Evolutionary conservation across 345 rosid species (phyloP), one percentile per base, ranked within the genome.

Genomic region (Brassica nigra): DNA sequence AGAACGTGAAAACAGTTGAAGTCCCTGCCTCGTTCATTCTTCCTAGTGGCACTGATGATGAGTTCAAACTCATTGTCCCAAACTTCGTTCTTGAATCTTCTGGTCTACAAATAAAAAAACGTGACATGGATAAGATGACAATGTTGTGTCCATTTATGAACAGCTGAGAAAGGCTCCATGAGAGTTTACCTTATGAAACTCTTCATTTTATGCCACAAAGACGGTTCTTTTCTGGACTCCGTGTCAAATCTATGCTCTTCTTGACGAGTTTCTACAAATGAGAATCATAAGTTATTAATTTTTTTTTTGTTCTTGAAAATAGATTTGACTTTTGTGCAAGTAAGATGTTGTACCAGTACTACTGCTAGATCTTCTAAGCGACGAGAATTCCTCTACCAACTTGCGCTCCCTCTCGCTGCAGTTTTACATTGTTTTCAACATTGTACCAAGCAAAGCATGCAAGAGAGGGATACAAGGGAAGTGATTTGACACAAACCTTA

Each of bases 311-410:
- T 8, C 0, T 0, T 27, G 4, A 36, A 47, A 75, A 23, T 31
- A 30, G 15, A 37, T 28, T 70, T 1, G 8, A 58, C 44, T 57
- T 18, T 4, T 2, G 16, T 15, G 62, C 62, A 18, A 57, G 29
- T 57, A 18, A 62, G 39, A n/a, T 0, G 11, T 20, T 33, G 73
- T 81, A 81, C 83, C 83, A 33, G 77, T 79, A 80, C 81, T 82
- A 80, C 84, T 82, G 73, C 82, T 78, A 63, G 81, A 81, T 65
- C 84, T 80, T 80, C 74, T 83, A 33, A 91, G 84, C 16, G 88
- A 86, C 37, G 90, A 89, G 81, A 92, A 83, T 62, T 88, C 91
- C 88, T 89, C 80, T 69, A 92, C 81, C 80, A 94, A 91, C 68
- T 70, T 68, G 3, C 85, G 91, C 76, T 94, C 97, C 71, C 74